Evolutionary conservation across 495 filamentous ascomycete genomes (phyloP), one percentile per base, ranked within the genome.

Genomic region (Penicillium simplicissimum): DNA sequence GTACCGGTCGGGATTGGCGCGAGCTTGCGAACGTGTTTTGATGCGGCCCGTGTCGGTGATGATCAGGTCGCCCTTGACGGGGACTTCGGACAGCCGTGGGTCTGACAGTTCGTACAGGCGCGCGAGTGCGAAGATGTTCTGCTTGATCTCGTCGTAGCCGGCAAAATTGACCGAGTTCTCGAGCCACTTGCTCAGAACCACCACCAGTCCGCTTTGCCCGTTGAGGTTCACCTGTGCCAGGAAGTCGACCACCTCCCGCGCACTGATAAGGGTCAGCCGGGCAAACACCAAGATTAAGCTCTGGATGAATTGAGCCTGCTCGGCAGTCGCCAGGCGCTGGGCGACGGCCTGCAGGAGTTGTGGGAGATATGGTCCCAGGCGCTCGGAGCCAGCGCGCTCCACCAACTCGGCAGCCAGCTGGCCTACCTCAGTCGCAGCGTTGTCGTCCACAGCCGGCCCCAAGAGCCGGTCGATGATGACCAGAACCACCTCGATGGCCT

Each of bases 141-240:
- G 92, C 66, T 93, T 82, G 67, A 97, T 98, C 72, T 96, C 93
- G 66, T 97, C 93, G 67, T 97, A 98, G 19, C 95, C 95, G 8
- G 91, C 91, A 74, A 98, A 98, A 71, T 88, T 96, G 75, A 95
- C 84, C 3, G 93, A 97, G 74, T 97, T 95, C 74, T 97, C 94
- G 0, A 98, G 82, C 95, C 95, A 98, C 74, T 97, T 97, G 75
- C 86, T 81, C 62, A 98, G 75, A 14, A 98, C 95, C 2, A 97
- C 87, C 55, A 91, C 84, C 8, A 98, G 79, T 13, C 95, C 95
- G 67, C 82, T 96, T 58, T 79, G 69, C 1, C 79, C 78, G 33
- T 84, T 84, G 58, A 98, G 85, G 63, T 92, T 84, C 52, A 96
- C 88, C 58, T 92, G 87, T 25, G 88, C 87, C 37, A 98, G 79